A percentile compares a stretch with the other conserved stretches of the same genome.
Conservation (phyloP, 495 filamentous ascomycete species). For the Hypoxylon fragiforme region DNA sequence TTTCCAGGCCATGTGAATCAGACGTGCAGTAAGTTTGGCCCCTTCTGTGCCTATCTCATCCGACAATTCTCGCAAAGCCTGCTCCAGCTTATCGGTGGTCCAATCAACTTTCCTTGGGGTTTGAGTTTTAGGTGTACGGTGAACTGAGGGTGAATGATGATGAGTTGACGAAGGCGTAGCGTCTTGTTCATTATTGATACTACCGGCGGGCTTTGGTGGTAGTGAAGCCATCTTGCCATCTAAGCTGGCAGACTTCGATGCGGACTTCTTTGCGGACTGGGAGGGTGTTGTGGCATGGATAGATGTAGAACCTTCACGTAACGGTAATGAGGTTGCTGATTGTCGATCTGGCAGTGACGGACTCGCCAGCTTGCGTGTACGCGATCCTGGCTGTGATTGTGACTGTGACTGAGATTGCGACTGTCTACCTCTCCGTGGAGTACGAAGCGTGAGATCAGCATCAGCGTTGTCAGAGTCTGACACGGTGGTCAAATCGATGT, state of each 20-base stretch:
- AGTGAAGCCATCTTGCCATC: constrained; percentile 21
- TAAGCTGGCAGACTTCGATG: constrained; percentile 9
- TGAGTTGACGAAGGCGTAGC: constrained; percentile 22
- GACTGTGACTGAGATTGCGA: constrained; percentile 11
- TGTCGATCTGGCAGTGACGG: constrained; percentile 10
- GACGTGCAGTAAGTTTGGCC: constrained; percentile 39
- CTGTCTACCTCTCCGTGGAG: constrained; percentile 6
- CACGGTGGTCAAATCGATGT: constrained; percentile 15
- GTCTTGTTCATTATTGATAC: constrained; percentile 8
- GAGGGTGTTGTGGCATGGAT: constrained; percentile 23
- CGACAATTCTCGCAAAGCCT: constrained; percentile 32
- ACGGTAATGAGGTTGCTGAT: constrained; percentile 5
- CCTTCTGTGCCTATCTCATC: constrained; percentile 43
- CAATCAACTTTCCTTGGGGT: constrained; percentile 43
- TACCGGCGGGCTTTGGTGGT: constrained; percentile 13
- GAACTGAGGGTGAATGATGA: constrained; percentile 7
- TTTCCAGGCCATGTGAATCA: constrained; percentile 47
- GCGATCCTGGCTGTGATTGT: constrained; percentile 5
- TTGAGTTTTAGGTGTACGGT: constrained; percentile 37
- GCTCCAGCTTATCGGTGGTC: constrained; percentile 42
- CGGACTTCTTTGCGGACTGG: constrained; percentile 5
- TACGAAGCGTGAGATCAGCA: background rate
- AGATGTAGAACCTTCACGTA: constrained; percentile 8
- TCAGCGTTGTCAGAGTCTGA: constrained; percentile 28
- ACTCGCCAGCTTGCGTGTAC: constrained; percentile 16